Base-by-base conservation (phyloP, 2,329 filamentous ascomycete genomes). In the Colletotrichum lentis region DNA sequence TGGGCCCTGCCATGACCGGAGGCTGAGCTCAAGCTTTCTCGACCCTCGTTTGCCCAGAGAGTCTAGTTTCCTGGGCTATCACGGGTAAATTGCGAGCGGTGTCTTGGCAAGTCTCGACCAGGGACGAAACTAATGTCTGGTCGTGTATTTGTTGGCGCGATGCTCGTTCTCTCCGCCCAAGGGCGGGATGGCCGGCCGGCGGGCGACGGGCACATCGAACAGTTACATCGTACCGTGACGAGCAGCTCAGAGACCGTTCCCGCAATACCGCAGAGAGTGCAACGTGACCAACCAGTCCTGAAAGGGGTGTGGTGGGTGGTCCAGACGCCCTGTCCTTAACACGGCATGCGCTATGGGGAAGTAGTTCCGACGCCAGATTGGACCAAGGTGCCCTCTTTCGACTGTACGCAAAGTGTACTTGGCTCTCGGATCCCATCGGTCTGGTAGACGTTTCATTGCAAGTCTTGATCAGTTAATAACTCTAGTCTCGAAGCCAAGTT, bases 11-110 rank as follows among this genome's bases (percentile, higher is more conserved):
- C 58, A 68, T 58, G 41, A 22, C 43, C 20, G 41, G 64, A 63
- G 67, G 64, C 63, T 67, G 57, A 68, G 57, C 54, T 55, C 49
- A 69, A 69, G 67, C 67, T 69, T 69, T 69, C 57, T 62, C 24
- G 46, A 50, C 35, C 58, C 46, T 62, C 53, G 47, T 10, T 35
- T 53, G 66, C 66, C 66, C 56, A 66, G 58, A 68, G 18, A 20
- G 14, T 50, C 43, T 35, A 63, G 44, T 59, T 43, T 35, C 37
- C 16, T 24, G 53, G 39, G 52, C 46, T 58, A 59, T 68, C 53
- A 55, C 64, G 67, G 67, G 31, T 68, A 66, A 67, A 68, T 59
- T 43, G 44, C 37, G 44, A 35, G 35, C 11, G n/a, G 6, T 8
- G 5, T 16, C 58, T 69, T 67, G 64, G 58, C 58, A 58, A 62